Conservation (phyloP, 441 rosid species). For the Croton laevigatus region DNA sequence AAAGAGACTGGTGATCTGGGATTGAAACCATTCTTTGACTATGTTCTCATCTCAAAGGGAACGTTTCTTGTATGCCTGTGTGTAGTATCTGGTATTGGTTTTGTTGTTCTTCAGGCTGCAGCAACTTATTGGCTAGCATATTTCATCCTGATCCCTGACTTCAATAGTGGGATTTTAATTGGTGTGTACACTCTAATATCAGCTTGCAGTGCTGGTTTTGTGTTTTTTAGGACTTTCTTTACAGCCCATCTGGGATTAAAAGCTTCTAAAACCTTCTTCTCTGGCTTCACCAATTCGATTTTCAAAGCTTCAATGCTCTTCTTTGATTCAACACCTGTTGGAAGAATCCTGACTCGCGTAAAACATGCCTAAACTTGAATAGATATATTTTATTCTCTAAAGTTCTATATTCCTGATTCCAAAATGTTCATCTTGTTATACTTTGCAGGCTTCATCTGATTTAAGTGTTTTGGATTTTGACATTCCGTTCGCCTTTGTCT, state of each 20-base stretch:
- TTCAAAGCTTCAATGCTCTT: conserved; percentile 85
- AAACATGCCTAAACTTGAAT: conserved; percentile 11
- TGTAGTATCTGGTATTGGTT: conserved; percentile 37
- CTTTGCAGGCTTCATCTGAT: conserved; percentile 81
- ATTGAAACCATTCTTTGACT: conserved; percentile 72
- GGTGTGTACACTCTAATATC: conserved; percentile 70
- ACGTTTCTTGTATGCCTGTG: conserved; percentile 36
- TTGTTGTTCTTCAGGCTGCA: conserved; percentile 68
- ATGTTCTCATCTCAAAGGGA: conserved; percentile 54
- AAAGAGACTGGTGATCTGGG: conserved; percentile 68
- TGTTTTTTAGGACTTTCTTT: conserved; percentile 45
- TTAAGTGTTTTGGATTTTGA: conserved; percentile 71
- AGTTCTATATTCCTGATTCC: background rate
- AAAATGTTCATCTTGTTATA: background rate
- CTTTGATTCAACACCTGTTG: conserved; percentile 89
- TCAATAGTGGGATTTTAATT: conserved; percentile 45
- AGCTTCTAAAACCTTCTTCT: conserved; percentile 77
- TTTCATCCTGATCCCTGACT: conserved; percentile 55
- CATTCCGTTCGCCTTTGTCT: conserved; percentile 58
- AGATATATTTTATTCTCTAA: background rate
- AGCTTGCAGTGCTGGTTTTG: conserved; percentile 49
- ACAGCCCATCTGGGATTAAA: conserved; percentile 62
- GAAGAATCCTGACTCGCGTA: conserved; percentile 83
- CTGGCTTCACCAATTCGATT: conserved; percentile 62
- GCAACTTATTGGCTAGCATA: conserved; percentile 87